Evolutionary conservation across 192 early-diverging fungal genomes (phyloP).

Genomic region (Linnemannia schmuckeri): DNA sequence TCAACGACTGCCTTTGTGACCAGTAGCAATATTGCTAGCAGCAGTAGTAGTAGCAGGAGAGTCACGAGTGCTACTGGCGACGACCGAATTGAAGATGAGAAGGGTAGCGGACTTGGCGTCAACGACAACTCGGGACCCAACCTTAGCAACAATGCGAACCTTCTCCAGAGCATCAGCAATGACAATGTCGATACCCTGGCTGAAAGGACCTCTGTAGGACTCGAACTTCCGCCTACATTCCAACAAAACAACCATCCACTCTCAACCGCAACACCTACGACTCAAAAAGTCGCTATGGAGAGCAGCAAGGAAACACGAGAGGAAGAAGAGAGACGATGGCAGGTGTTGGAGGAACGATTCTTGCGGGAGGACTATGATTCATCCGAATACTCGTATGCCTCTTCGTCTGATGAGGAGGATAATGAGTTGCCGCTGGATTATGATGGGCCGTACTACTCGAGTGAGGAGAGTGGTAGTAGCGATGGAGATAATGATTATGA

Average conservation of each 20-base stretch:
- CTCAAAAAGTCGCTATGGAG: neutral
- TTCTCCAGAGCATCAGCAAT: neutral
- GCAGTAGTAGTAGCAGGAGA: neutral
- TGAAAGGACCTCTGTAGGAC: neutral
- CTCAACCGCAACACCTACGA: too few species aligned
- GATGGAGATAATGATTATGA: neutral
- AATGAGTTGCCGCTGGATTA: neutral
- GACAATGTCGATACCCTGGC: neutral
- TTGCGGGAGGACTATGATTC: slow-evolving; percentile 48
- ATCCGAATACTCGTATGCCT: slow-evolving; percentile 28
- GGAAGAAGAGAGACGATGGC: neutral
- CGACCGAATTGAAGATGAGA: neutral
- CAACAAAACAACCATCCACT: neutral
- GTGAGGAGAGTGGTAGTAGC: neutral
- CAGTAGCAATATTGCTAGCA: neutral
- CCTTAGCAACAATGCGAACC: neutral
- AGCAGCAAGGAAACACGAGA: neutral
- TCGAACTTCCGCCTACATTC: neutral
- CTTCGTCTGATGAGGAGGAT: slow-evolving; percentile 24
- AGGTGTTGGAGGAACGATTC: slow-evolving; percentile 15
- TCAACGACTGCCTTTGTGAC: neutral
- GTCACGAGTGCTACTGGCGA: neutral
- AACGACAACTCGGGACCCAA: too few species aligned
- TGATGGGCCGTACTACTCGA: neutral
- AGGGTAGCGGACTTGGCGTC: neutral